These are phyloP conservation scores for Jaltomata sinuosa DNA, from an alignment of 257 asterid genomes.

Conservation along the genomic window DNA sequence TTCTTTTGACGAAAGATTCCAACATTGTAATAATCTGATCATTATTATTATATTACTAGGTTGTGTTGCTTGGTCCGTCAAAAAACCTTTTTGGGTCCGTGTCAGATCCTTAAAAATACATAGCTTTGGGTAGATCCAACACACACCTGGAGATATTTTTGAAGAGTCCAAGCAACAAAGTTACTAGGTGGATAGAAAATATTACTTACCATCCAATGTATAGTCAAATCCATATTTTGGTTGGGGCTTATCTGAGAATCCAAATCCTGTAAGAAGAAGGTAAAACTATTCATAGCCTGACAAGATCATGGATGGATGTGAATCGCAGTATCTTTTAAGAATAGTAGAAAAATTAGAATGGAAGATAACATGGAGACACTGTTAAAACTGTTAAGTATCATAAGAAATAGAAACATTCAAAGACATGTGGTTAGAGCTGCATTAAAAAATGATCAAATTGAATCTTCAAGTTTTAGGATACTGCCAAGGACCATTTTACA, in stretches of 20 bases:
- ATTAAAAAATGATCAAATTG: not conserved
- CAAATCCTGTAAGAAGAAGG: constrained; percentile 61
- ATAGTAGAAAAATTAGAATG: not conserved
- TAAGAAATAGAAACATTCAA: not conserved
- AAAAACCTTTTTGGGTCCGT: not conserved
- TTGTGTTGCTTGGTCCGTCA: not conserved
- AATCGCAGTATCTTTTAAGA: not conserved
- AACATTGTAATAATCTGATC: not conserved
- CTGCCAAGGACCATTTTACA: not conserved
- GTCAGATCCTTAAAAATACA: not conserved
- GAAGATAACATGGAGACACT: not conserved
- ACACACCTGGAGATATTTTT: not conserved
- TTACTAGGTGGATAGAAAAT: not conserved
- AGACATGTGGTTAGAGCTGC: not conserved
- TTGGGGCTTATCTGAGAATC: constrained; percentile 96
- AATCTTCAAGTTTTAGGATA: not conserved
- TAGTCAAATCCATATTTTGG: constrained; percentile 89
- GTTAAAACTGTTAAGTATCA: not conserved
- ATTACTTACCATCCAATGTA: constrained; percentile 61
- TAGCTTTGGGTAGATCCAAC: not conserved
- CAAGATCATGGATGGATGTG: not conserved
- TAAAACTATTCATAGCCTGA: not conserved
- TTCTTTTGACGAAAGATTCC: not conserved
- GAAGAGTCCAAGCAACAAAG: not conserved
- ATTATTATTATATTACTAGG: not conserved